Evolutionary conservation across 1,139 yeast genomes (phyloP), one percentile per base, ranked within the genome.

Genomic region (Barnettozyma hawaiiensis): DNA sequence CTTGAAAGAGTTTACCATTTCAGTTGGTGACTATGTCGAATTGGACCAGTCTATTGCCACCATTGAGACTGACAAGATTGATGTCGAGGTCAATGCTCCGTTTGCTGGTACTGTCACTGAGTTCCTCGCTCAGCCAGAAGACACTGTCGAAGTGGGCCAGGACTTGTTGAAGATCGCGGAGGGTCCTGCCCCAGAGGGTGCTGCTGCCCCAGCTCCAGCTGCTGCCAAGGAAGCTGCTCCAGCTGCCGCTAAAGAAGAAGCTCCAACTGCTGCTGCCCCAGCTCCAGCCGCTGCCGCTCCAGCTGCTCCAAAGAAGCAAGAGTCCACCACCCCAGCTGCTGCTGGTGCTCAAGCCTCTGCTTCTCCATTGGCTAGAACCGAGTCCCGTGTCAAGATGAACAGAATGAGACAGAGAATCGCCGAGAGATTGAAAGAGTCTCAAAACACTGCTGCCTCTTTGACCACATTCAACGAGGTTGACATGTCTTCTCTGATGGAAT

Each of bases 341-440:
- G n/a, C n/a, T n/a, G n/a, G n/a, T n/a, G n/a, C n/a, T 24, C 29
- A 45, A 19, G 29, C 46, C n/a, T 36, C 46, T n/a, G n/a, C n/a
- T 32, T 40, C 49, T 47, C 66, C 76, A 42, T 84, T 84, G 64
- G 75, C 89, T 46, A 85, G 98, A 73, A 71, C 73, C 50, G 97
- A 92, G 71, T 86, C 82, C 66, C 78, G 90, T 66, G 95, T 94
- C 55, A 92, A 92, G 75, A 92, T 92, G 98, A 92, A 90, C 81
- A 86, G 99, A 75, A 94, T 92, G 98, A 85, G 99, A 73, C 72
- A 86, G 70, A 86, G 99, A 78, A 94, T 94, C 55, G 97, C 98
- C 47, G 97, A 94, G 75, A 87, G 99, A 72, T 84, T 92, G 65
- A 92, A 92, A 85, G 97, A 94, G 74, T 85, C 97, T 31, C 99